A percentile compares a stretch with the other conserved stretches of the same genome.
These are phyloP conservation scores for Wickerhamiella galacta DNA, from an alignment of 805 yeast genomes.

Conservation along the genomic window DNA sequence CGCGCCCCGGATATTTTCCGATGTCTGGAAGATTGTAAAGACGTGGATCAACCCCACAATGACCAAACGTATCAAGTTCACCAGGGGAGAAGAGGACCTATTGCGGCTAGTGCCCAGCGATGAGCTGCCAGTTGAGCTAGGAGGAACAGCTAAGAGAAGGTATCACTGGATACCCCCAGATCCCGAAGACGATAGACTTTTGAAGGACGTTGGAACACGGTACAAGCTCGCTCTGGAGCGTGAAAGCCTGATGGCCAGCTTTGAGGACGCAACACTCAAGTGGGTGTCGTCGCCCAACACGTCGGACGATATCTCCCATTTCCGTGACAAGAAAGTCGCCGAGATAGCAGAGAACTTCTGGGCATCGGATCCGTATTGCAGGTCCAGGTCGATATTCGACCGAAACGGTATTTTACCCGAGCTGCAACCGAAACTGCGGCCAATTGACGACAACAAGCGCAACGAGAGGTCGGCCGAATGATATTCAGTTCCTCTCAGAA, in stretches of 20 bases:
- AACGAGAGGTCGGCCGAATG: too few species aligned
- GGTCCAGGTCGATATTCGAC: constrained; percentile 64
- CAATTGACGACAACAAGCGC: too few species aligned
- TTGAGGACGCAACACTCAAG: constrained; percentile 2
- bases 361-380: constrained; percentile 54
- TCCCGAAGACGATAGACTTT: constrained; percentile 1
- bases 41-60: constrained; percentile 1
- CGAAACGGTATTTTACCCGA: constrained; percentile 41
- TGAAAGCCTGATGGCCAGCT: neutral
- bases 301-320: constrained; percentile 18
- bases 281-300: too few species aligned
- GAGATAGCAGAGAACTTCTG: constrained; percentile 45
- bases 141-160: constrained; percentile 1
- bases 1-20: constrained; percentile 3
- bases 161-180: constrained; percentile 2
- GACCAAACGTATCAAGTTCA: constrained; percentile 1
- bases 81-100: constrained; percentile 1
- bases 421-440: constrained; percentile 8
- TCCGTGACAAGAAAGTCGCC: constrained; percentile 28
- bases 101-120: neutral
- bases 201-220: constrained; percentile 1
- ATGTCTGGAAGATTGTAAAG: constrained; percentile 2
- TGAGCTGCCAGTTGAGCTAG: constrained; percentile 5
- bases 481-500: too few species aligned
- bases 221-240: neutral